phyloP scores from a whole-genome alignment of 2,329 filamentous ascomycete species.

The Talaromyces sp. region DNA sequence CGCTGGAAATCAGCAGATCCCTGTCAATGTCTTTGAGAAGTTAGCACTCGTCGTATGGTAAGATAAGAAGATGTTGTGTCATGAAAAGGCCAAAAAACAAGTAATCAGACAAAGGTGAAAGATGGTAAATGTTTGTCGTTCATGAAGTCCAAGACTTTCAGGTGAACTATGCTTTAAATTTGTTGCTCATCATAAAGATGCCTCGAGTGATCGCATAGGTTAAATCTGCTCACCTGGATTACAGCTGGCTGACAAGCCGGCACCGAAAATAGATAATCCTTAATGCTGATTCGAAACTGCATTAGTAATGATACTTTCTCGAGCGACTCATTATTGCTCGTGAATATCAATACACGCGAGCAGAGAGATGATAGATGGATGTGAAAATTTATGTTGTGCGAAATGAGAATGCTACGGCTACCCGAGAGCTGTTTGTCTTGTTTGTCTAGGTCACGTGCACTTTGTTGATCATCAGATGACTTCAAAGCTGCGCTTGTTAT shows the following conservation, averaged over 20 bases:
- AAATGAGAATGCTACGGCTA: neutral
- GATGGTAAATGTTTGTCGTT: slow-evolving; percentile 28
- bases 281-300: too few relatives aligned
- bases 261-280: neutral
- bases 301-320: neutral
- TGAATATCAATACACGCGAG: neutral
- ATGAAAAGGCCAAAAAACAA: neutral
- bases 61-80: neutral
- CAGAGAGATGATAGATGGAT: neutral
- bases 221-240: slow-evolving; percentile 4
- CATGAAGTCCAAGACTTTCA: slow-evolving; percentile 27
- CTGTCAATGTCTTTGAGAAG: neutral
- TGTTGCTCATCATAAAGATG: slow-evolving; percentile 25
- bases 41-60: neutral
- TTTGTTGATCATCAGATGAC: neutral
- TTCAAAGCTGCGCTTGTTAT: neutral
- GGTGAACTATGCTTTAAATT: slow-evolving; percentile 30
- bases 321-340: neutral
- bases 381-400: neutral
- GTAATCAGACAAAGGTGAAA: slow-evolving; percentile 24
- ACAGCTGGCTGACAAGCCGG: neutral
- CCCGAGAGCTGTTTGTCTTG: slow-evolving; percentile 4
- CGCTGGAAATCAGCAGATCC: neutral
- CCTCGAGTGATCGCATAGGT: neutral
- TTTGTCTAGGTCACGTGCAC: slow-evolving; percentile 1